These are phyloP conservation scores for Penicillium freii DNA, from an alignment of 2,329 filamentous ascomycete genomes.

Conservation along the genomic window DNA sequence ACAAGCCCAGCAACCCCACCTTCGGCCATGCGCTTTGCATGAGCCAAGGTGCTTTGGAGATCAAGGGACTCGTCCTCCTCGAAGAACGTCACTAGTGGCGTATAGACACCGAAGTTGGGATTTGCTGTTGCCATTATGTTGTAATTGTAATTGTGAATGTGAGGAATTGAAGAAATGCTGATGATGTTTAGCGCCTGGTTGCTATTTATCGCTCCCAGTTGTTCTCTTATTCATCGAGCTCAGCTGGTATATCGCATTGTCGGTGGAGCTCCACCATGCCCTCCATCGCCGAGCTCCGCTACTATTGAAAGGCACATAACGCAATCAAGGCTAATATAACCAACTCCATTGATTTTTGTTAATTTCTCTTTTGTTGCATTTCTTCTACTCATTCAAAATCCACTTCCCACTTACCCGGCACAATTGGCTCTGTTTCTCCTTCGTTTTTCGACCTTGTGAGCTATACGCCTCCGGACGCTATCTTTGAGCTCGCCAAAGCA, in stretches of 20 bases:
- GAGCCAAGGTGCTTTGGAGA: constrained; percentile 41
- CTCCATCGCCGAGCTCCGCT: not conserved
- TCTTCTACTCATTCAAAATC: not conserved
- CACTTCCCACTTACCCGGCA: not conserved
- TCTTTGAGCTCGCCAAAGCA: not conserved
- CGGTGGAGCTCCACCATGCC: not conserved
- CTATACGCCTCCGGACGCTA: not conserved
- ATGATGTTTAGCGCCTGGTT: not conserved
- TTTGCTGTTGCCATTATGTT: not conserved
- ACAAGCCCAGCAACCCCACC: constrained; percentile 48
- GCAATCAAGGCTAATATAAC: not conserved
- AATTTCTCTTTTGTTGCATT: not conserved
- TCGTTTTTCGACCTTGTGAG: not conserved
- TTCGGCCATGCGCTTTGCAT: constrained; percentile 46
- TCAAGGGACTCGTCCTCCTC: constrained; percentile 45
- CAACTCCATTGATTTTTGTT: not conserved
- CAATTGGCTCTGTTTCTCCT: not conserved
- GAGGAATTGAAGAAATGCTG: not conserved
- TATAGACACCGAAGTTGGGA: constrained; percentile 38
- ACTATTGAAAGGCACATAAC: not conserved
- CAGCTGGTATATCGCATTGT: not conserved
- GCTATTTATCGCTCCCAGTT: not conserved
- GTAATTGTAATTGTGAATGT: not conserved
- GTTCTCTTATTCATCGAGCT: not conserved
- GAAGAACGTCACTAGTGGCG: constrained; percentile 50